These are phyloP conservation scores for Coniella vitis DNA, from an alignment of 2,329 filamentous ascomycete species.

Conservation along the genomic window DNA sequence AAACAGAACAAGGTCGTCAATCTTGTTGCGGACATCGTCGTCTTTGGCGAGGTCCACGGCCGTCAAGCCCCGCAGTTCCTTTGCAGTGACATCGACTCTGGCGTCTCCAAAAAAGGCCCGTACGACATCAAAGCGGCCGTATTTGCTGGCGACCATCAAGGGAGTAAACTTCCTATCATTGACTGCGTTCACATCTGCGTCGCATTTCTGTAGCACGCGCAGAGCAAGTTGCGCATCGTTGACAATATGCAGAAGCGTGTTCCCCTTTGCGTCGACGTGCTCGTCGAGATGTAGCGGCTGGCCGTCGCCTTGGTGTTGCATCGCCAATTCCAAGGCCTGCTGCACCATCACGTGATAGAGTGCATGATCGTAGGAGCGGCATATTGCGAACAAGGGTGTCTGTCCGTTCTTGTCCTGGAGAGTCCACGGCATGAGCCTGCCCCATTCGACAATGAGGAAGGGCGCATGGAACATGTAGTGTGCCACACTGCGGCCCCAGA, in stretches of 20 bases:
- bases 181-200: constrained; percentile 90
- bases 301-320: constrained; percentile 66
- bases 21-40: constrained; percentile 91
- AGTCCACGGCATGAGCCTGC: constrained; percentile 75
- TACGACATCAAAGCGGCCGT: constrained; percentile 90
- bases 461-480: constrained; percentile 95
- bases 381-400: constrained; percentile 93
- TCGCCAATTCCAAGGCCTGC: constrained; percentile 68
- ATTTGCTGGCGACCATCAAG: constrained; percentile 97
- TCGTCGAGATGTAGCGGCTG: constrained; percentile 83
- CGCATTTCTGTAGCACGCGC: constrained; percentile 72
- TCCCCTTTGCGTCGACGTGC: constrained; percentile 87
- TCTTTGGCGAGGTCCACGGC: constrained; percentile 97
- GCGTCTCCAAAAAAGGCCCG: constrained; percentile 80
- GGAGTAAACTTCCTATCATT: constrained; percentile 95
- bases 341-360: constrained; percentile 85
- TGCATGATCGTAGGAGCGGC: constrained; percentile 88
- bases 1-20: constrained; percentile 87
- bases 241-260: constrained; percentile 91
- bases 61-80: constrained; percentile 81
- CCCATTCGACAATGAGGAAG: constrained; percentile 68
- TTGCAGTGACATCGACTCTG: constrained; percentile 75
- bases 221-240: constrained; percentile 74
- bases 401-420: constrained; percentile 94
- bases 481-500: constrained; percentile 80